phyloP scores from a whole-genome alignment of 1,139 yeast genomes.

The Kluyveromyces sp. region DNA sequence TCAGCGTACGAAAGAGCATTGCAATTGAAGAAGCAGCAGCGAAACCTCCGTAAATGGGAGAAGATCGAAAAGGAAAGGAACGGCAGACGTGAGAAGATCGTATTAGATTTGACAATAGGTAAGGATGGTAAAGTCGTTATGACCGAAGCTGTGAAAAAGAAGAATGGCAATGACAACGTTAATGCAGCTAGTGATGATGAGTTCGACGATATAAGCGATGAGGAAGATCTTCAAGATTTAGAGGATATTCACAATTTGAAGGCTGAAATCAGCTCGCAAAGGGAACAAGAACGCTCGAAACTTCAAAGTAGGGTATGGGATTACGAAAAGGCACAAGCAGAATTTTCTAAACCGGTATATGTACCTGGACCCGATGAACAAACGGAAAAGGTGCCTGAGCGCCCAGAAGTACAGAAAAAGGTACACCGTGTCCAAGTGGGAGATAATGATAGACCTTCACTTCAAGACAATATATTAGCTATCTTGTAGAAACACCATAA shows the following conservation, averaged over 20 bases:
- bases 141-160: conserved; percentile 20
- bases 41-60: conserved; percentile 56
- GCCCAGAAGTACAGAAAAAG: neutral
- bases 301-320: conserved; percentile 47
- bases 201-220: conserved; percentile 23
- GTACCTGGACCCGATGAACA: conserved; percentile 11
- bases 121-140: conserved; percentile 62
- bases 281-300: conserved; percentile 25
- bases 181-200: conserved; percentile 25
- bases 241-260: conserved; percentile 32
- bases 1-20: conserved; percentile 84
- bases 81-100: conserved; percentile 62
- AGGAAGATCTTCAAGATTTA: conserved; percentile 24
- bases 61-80: conserved; percentile 48
- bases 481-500: neutral
- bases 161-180: conserved; percentile 11
- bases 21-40: conserved; percentile 72
- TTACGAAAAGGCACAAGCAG: conserved; percentile 41
- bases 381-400: neutral
- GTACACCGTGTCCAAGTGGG: conserved; percentile 1
- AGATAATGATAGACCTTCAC: neutral
- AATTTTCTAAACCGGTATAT: conserved; percentile 37
- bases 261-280: conserved; percentile 28
- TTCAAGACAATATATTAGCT: conserved; percentile 1
- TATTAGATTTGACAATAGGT: conserved; percentile 65